Evolutionary conservation across 2,329 filamentous ascomycete species (phyloP), one percentile per base, ranked within the genome.

Genomic region (Tolypocladium amazonense): DNA sequence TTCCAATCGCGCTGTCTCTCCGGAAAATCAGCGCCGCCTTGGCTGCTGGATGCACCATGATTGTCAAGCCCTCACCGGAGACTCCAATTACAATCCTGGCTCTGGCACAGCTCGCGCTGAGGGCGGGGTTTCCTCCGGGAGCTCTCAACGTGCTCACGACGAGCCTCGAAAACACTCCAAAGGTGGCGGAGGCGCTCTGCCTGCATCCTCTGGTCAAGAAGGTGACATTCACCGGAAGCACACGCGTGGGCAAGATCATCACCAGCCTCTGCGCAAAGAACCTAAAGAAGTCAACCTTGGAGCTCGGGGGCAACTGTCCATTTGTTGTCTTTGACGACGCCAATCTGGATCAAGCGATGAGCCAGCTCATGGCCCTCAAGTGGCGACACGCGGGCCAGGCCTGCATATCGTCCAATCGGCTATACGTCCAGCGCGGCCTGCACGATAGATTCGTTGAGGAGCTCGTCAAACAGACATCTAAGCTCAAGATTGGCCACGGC

Each of bases 211-310:
- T 72, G 0, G 74, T 81, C 0, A 77, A 76, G 57, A 92, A 92
- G 70, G 78, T 93, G 59, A 88, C 87, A 60, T 94, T 93, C 66
- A 93, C 89, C 0, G 90, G 90, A 23, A 86, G 83, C 66, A 90
- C 89, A 0, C 73, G 77, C 0, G 83, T 92, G 0, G 90, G 90
- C 4, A 82, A 84, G 45, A 85, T 86, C 61, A 79, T 90, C 55
- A 83, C 85, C 1, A 71, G 77, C 2, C 77, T 79, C 1, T 85
- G 84, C 7, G 86, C 84, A 4, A 80, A 81, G 64, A 77, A 84
- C 60, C 75, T 89, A 39, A 90, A 90, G 73, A 87, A 86, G 0
- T 78, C 83, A 3, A 75, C 88, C 0, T 79, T 90, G 67, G 88
- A 91, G 68, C 76, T 90, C 0, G 88, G 88, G 0, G 88, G 88